phyloP scores from a whole-genome alignment of 2,329 filamentous ascomycete genomes.

The Dendryphion nanum region DNA sequence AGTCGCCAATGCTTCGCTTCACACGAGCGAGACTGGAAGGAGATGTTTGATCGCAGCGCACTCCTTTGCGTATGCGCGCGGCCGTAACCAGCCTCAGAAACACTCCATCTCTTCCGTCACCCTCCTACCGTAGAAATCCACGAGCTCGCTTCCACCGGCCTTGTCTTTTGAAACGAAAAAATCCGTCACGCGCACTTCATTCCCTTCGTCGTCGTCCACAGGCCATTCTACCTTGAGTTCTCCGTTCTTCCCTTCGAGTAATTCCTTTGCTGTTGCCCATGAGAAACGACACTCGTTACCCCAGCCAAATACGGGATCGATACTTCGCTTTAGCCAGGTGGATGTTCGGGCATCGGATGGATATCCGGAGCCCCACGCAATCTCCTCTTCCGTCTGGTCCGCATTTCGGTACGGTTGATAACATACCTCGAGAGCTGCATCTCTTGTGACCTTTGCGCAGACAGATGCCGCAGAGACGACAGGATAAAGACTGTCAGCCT shows the following conservation, averaged over 20 bases:
- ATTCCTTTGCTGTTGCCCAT: constrained; percentile 92
- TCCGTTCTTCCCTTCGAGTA: constrained; percentile 74
- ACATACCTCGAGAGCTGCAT: constrained; percentile 80
- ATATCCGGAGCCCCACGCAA: constrained; percentile 87
- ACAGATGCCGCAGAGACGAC: constrained; percentile 92
- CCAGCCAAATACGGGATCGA: constrained; percentile 96
- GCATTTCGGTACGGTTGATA: constrained; percentile 54
- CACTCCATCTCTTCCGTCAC: constrained; percentile 68
- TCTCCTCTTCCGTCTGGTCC: constrained; percentile 27
- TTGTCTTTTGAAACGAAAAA: constrained; percentile 60
- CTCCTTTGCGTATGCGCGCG: too few relatives aligned
- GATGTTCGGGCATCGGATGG: constrained; percentile 82
- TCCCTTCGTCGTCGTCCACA: constrained; percentile 66
- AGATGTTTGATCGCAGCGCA: too few relatives aligned
- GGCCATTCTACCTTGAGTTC: constrained; percentile 83
- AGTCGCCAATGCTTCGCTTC: too few relatives aligned
- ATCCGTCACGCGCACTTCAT: constrained; percentile 68
- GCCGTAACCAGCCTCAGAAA: constrained; percentile 60
- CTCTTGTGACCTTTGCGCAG: constrained; percentile 92
- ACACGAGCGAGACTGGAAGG: too few relatives aligned
- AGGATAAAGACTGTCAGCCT: constrained; percentile 89
- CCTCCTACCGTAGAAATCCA: constrained; percentile 78
- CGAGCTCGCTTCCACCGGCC: constrained; percentile 64
- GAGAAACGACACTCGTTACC: constrained; percentile 89
- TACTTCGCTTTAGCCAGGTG: constrained; percentile 77